Evolutionary conservation across 257 asterid species (phyloP).

Genomic region (Thymus mandschuricus): DNA sequence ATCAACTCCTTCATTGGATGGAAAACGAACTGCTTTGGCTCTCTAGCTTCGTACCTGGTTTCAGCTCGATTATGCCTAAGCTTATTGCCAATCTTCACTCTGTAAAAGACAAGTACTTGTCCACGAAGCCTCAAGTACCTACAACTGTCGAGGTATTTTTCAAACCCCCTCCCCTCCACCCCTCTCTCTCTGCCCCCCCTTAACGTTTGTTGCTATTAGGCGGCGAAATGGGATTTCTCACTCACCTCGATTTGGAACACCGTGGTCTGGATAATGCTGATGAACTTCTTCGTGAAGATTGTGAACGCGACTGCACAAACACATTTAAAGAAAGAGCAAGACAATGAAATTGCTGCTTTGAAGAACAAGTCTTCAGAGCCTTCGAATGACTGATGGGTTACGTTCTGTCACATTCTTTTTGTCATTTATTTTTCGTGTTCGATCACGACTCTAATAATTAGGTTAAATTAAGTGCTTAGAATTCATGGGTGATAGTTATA

Average conservation of each 20-base stretch:
- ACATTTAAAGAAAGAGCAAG: conserved; percentile 69
- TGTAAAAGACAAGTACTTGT: conserved; percentile 67
- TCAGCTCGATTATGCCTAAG: conserved; percentile 51
- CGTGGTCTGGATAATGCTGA: conserved; percentile 80
- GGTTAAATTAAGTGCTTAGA: conserved; percentile 31
- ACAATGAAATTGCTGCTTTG: conserved; percentile 51
- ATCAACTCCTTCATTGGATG: conserved; percentile 87
- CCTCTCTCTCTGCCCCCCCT: conserved; percentile 1
- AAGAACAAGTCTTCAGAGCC: conserved; percentile 51
- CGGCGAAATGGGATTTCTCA: conserved; percentile 71
- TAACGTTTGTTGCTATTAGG: conserved; percentile 39
- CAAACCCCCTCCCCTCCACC: not conserved
- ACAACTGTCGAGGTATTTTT: conserved; percentile 61
- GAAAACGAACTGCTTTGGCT: conserved; percentile 82
- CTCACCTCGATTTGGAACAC: conserved; percentile 74
- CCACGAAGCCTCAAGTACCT: conserved; percentile 58
- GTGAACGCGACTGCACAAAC: conserved; percentile 76
- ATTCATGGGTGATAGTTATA: conserved; percentile 31
- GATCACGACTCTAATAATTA: conserved; percentile 12
- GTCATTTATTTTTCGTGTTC: not conserved
- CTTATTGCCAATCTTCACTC: conserved; percentile 65
- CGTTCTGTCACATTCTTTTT: not conserved
- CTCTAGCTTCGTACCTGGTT: conserved; percentile 70
- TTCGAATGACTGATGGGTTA: conserved; percentile 28
- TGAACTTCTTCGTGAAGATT: conserved; percentile 74